These are phyloP conservation scores for Arthrobotrys sphaeroides DNA, from an alignment of 2,329 filamentous ascomycete species.

Conservation along the genomic window DNA sequence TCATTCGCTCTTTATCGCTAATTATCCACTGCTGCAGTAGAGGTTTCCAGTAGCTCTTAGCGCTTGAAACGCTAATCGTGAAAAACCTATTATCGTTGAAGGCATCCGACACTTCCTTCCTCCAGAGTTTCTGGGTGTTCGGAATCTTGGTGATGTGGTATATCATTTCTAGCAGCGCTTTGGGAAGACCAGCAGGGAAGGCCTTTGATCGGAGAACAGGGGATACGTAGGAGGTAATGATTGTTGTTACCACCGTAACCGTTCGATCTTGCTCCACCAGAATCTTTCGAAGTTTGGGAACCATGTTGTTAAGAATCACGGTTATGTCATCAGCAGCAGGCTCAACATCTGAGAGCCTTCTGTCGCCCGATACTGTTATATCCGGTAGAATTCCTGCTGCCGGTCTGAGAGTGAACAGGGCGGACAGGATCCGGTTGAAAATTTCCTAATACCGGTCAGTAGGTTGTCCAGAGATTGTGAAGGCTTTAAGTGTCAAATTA, in stretches of 20 bases:
- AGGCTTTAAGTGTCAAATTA: constrained; percentile 22
- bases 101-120: constrained; percentile 87
- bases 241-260: constrained; percentile 77
- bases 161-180: constrained; percentile 75
- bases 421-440: constrained; percentile 84
- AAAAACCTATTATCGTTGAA: constrained; percentile 93
- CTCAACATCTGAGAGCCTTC: constrained; percentile 62
- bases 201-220: constrained; percentile 83
- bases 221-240: constrained; percentile 83
- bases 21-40: constrained; percentile 84
- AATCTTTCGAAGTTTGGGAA: constrained; percentile 82
- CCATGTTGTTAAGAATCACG: constrained; percentile 78
- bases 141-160: constrained; percentile 79
- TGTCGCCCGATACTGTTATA: constrained; percentile 59
- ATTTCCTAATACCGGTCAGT: constrained; percentile 73
- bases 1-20: constrained; percentile 85
- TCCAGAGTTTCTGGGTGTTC: constrained; percentile 87
- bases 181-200: constrained; percentile 85
- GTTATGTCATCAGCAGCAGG: constrained; percentile 77
- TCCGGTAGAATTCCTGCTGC: constrained; percentile 68
- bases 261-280: constrained; percentile 87
- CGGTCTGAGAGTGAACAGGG: constrained; percentile 91
- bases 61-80: constrained; percentile 71
- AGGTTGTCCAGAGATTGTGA: neutral
- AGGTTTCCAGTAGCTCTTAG: constrained; percentile 80